Evolutionary conservation across 2,329 filamentous ascomycete species (phyloP), one percentile per base, ranked within the genome.

Genomic region (Xylaria sp.): DNA sequence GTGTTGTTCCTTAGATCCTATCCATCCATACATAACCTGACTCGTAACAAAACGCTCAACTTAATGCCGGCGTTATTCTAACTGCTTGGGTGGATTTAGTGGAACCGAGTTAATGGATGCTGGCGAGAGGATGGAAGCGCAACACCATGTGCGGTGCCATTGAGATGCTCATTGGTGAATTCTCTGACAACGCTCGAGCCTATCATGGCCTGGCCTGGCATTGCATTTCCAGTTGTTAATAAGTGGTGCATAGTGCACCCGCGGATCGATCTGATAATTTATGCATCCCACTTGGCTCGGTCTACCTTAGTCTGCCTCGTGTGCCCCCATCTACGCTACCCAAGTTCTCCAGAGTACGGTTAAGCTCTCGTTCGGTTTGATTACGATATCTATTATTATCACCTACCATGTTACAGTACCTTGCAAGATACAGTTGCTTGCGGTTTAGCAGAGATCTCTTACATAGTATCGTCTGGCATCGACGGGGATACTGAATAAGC

Each of bases 71-170:
- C 28, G 3, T 28, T 28, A 28, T 28, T 5, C 33, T 39, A 36
- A 41, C 28, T 12, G 57, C 57, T 56, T 43, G n/a, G 51, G 18
- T 31, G 25, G 36, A 43, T 43, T 52, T 12, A 39, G 23, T 54
- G n/a, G 10, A 48, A 25, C 48, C 13, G 54, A 39, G 54, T 13
- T 20, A 49, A 51, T 63, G 59, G 59, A 58, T 28, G 54, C 46
- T 18, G n/a, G 33, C 20, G 36, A 31, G 43, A 36, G 58, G 56
- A 36, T 36, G 33, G 46, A 23, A 10, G 28, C 57, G 33, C 43
- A 36, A 25, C 64, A 55, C 64, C 66, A 66, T 66, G 62, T 66
- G 67, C 59, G 54, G 54, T 48, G 12, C 28, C 48, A 46, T 48
- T 6, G 48, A 15, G 63, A 20, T 46, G 55, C 55, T 60, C 23